phyloP scores from a whole-genome alignment of 2,329 filamentous ascomycete genomes.

The Alternaria solani region DNA sequence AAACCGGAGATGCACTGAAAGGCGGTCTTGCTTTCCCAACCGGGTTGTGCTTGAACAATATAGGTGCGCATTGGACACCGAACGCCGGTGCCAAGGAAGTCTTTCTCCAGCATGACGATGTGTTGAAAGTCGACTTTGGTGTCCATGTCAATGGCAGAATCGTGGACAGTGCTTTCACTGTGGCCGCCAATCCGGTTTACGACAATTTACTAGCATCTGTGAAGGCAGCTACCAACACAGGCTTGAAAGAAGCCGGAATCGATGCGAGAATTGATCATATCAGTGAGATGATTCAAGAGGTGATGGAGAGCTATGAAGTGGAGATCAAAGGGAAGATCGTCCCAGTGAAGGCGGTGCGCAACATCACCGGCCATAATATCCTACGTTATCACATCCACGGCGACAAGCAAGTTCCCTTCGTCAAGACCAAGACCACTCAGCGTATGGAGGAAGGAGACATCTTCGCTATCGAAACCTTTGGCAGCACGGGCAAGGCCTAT shows the following conservation, averaged over 20 bases:
- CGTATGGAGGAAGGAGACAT: conserved; percentile 98
- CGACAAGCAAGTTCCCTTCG: conserved; percentile 89
- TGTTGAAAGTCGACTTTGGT: conserved; percentile 77
- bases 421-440: conserved; percentile 82
- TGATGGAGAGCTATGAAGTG: conserved; percentile 91
- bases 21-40: conserved; percentile 87
- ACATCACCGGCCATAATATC: conserved; percentile 92
- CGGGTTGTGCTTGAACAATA: conserved; percentile 81
- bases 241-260: conserved; percentile 87
- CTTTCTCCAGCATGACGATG: conserved; percentile 74
- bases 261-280: conserved; percentile 88
- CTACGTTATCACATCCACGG: conserved; percentile 90
- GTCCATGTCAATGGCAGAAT: conserved; percentile 75
- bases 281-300: conserved; percentile 83
- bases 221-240: conserved; percentile 74
- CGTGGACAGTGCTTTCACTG: conserved; percentile 75
- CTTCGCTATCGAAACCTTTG: conserved; percentile 96
- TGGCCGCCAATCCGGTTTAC: conserved; percentile 72
- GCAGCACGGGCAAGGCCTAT: conserved; percentile 86
- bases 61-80: conserved; percentile 84
- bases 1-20: conserved; percentile 77
- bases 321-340: conserved; percentile 78
- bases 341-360: conserved; percentile 82
- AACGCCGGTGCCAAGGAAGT: conserved; percentile 85
- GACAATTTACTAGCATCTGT: conserved; percentile 71